Evolutionary conservation across 352 stramenopile genomes (phyloP), one percentile per base, ranked within the genome.

Genomic region (Phytophthora europaea): DNA sequence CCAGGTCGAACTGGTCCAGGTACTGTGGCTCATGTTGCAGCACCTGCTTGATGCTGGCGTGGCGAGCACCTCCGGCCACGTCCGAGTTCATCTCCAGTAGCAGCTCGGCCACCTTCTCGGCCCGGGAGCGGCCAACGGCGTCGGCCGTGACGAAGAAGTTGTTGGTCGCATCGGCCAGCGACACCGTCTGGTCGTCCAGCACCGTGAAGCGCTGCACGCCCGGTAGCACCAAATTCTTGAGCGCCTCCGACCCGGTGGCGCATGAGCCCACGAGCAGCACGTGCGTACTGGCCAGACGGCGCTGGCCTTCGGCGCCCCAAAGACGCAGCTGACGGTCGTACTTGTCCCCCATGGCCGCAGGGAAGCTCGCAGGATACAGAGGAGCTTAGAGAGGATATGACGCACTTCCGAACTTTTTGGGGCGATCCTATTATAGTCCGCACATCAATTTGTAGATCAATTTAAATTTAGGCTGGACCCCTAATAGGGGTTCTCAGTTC

Each of bases 241-340:
- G 85, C 31, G 96, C 98, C 85, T 99, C 98, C 2, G 97, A 97
- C 13, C 95, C 98, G 5, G 94, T 98, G 10, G 97, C 89, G 16
- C 94, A 91, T 1, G 97, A 93, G 26, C 97, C 82, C 9, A 99
- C 53, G 20, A 99, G 82, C 31, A 99, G 76, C 10, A 99, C 88
- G 73, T 94, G 85, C 53, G 95, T 97, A 45, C 76, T 87, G 34
- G 88, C 88, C 8, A 99, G 85, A 1, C 87, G 86, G 26, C 81
- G 83, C 82, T 99, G 98, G 38, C 98, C 98, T 23, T 97, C 83
- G 53, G 94, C 83, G 45, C 98, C 98, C 98, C 98, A 99, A 20
- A 99, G 89, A 28, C 98, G 95, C 59, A 99, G 85, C 85, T 99
- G 98, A n/a, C 98, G 89, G 87, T 99, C 98, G 86, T 99, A 99